These are phyloP conservation scores for Fraxinus albicans DNA, from an alignment of 305 asterid species.

Conservation along the genomic window DNA sequence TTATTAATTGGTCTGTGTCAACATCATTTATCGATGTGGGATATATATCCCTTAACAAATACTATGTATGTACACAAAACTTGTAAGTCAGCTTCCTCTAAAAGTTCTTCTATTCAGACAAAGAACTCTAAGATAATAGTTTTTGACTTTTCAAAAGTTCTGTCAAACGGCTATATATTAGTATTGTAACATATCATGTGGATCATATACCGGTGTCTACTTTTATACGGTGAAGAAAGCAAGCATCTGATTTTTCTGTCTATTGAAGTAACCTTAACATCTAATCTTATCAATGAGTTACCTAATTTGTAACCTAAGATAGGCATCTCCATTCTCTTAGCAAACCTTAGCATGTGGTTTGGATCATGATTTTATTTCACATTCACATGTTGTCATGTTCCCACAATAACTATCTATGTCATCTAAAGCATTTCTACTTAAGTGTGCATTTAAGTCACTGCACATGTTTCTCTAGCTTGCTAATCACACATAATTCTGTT, in stretches of 20 bases:
- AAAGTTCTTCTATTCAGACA: neutral
- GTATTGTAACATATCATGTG: neutral
- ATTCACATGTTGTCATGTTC: constrained; percentile 44
- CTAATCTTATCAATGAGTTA: constrained; percentile 16
- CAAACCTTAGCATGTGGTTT: constrained; percentile 54
- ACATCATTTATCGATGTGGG: no score
- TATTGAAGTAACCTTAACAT: constrained; percentile 11
- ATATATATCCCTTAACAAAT: no score
- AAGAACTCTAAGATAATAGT: neutral
- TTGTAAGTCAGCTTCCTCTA: neutral
- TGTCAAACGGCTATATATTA: neutral
- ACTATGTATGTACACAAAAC: neutral
- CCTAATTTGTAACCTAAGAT: constrained; percentile 11
- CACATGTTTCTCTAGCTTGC: constrained; percentile 58
- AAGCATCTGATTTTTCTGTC: constrained; percentile 16
- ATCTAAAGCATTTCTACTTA: constrained; percentile 19
- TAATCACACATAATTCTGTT: constrained; percentile 29
- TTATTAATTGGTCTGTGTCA: no score
- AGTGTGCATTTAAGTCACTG: constrained; percentile 46
- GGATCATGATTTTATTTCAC: constrained; percentile 38
- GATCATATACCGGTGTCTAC: neutral
- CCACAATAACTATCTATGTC: constrained; percentile 27
- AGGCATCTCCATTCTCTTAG: constrained; percentile 23
- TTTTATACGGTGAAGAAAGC: neutral
- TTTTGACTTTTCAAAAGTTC: neutral